Conservation (phyloP, 2,329 filamentous ascomycete species). For the Blumeriella jaapii region DNA sequence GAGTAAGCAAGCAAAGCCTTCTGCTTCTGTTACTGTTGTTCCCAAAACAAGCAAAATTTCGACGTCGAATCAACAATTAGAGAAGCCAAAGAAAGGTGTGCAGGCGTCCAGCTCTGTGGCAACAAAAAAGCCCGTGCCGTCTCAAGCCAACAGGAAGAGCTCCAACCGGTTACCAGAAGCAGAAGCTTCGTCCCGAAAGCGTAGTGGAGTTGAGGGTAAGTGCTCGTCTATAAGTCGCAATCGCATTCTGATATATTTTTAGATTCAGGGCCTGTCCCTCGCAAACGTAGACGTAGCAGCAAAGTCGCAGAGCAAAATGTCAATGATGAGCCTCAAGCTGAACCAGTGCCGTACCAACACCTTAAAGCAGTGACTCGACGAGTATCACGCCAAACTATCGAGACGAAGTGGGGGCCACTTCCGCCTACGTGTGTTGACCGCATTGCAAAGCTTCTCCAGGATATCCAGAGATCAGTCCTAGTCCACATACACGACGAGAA, state of each 20-base stretch:
- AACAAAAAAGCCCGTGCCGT: background rate
- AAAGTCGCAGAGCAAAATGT: slow-evolving; percentile 4
- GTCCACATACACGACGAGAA: slow-evolving; percentile 38
- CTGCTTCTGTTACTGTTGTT: background rate
- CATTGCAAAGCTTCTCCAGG: slow-evolving; percentile 43
- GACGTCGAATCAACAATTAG: background rate
- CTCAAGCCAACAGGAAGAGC: slow-evolving; percentile 4
- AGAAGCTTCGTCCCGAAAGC: slow-evolving; percentile 7
- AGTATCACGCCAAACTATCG: slow-evolving; percentile 52
- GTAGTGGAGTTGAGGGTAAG: slow-evolving; percentile 10
- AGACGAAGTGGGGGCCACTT: slow-evolving; percentile 55
- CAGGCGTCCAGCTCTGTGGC: background rate
- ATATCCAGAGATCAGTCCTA: slow-evolving; percentile 51
- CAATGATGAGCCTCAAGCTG: slow-evolving; percentile 6
- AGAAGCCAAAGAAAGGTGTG: slow-evolving; percentile 3
- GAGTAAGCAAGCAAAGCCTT: slow-evolving; percentile 1
- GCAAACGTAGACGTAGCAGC: slow-evolving; percentile 8
- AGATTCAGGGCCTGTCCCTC: slow-evolving; percentile 1
- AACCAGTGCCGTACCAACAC: slow-evolving; percentile 33
- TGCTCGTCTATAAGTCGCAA: background rate
- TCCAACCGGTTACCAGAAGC: slow-evolving; percentile 3
- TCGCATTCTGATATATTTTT: background rate
- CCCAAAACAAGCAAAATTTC: background rate
- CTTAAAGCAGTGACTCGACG: slow-evolving; percentile 39
- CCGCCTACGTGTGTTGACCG: slow-evolving; percentile 41